A percentile compares a stretch with the other conserved stretches of the same genome.
These are phyloP conservation scores for Nicotiana rustica DNA, from an alignment of 305 asterid genomes.

Conservation along the genomic window DNA sequence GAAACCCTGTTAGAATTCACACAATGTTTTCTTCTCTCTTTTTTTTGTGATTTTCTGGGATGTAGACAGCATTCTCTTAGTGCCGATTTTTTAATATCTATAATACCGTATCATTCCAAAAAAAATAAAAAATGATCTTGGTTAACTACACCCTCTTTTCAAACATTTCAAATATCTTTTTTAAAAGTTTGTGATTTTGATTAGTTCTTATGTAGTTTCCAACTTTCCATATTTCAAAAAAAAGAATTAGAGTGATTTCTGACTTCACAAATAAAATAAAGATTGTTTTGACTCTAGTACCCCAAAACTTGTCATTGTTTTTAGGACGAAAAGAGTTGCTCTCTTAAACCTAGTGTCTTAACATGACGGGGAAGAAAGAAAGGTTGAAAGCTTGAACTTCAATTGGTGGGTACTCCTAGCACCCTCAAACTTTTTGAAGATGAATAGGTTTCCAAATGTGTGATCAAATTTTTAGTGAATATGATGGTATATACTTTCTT, in stretches of 20 bases:
- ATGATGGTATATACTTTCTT: background rate
- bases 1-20: too few species aligned
- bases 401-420: slow-evolving; percentile 30
- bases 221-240: background rate
- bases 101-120: too few species aligned
- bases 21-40: too few species aligned
- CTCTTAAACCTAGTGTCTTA: background rate
- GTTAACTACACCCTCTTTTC: background rate
- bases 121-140: too few species aligned
- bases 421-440: background rate
- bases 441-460: background rate
- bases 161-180: background rate
- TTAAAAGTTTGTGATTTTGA: background rate
- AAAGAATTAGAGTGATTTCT: background rate
- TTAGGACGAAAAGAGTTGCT: background rate
- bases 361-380: background rate
- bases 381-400: slow-evolving; percentile 11
- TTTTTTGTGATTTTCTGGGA: too few species aligned
- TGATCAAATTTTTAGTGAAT: background rate
- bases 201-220: background rate
- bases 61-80: too few species aligned
- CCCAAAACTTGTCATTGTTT: background rate
- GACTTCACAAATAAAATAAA: background rate
- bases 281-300: slow-evolving; percentile 23
- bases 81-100: too few species aligned